Evolutionary conservation across 2,329 filamentous ascomycete genomes (phyloP).

Genomic region (Fusarium floridanum): DNA sequence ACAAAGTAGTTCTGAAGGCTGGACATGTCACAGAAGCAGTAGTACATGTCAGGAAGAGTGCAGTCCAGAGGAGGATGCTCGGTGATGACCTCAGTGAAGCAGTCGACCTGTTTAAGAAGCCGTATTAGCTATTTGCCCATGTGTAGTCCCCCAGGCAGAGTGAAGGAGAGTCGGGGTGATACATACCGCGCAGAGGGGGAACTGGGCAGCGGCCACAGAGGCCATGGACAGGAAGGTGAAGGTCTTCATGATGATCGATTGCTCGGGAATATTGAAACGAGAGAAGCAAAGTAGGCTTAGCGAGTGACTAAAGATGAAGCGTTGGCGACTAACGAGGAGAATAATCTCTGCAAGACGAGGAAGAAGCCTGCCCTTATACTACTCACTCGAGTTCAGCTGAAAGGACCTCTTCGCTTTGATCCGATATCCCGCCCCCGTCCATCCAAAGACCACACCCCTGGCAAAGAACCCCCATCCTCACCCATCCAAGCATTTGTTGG

Average conservation of each 20-base stretch:
- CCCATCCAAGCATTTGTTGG: neutral
- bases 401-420: neutral
- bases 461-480: neutral
- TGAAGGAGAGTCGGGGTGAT: neutral
- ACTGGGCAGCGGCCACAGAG: conserved; percentile 8
- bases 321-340: neutral
- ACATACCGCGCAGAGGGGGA: conserved; percentile 10
- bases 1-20: conserved; percentile 40
- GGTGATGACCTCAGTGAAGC: conserved; percentile 41
- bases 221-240: conserved; percentile 15
- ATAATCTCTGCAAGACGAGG: neutral
- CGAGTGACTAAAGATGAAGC: conserved; percentile 11
- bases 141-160: neutral
- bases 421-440: neutral
- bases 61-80: conserved; percentile 44
- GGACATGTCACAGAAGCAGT: conserved; percentile 45
- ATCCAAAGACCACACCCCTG: neutral
- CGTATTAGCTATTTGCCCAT: neutral
- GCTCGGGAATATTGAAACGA: conserved; percentile 12
- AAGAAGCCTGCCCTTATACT: neutral
- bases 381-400: neutral
- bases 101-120: conserved; percentile 26
- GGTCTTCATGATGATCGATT: conserved; percentile 15
- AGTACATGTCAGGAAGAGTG: conserved; percentile 45
- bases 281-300: conserved; percentile 13